Conservation (phyloP, 2,329 filamentous ascomycete species). For the Xylariaceae sp. region DNA sequence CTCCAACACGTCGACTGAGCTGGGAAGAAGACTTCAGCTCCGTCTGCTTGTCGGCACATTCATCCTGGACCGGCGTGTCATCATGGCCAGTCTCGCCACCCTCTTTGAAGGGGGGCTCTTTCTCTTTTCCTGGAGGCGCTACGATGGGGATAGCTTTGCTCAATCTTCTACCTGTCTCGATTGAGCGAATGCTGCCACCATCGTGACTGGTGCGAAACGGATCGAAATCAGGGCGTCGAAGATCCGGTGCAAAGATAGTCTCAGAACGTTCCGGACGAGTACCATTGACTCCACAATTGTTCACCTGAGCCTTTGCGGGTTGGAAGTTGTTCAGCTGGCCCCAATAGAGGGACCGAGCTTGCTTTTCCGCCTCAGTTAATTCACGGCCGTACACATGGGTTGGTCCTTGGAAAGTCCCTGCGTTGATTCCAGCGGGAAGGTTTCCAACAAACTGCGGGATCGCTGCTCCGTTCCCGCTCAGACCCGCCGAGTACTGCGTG, state of each 20-base stretch:
- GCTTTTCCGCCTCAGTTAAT: conserved; percentile 54
- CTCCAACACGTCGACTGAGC: conserved; percentile 21
- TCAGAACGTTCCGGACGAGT: conserved; percentile 7
- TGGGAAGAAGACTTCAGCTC: conserved; percentile 22
- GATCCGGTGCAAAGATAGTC: conserved; percentile 14
- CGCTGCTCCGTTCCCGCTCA: conserved; percentile 13
- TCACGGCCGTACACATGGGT: conserved; percentile 49
- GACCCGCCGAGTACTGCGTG: conserved; percentile 1
- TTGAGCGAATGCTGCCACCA: conserved; percentile 22
- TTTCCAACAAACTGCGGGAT: conserved; percentile 53
- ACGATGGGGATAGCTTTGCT: conserved; percentile 35
- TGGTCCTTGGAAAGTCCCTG: conserved; percentile 42
- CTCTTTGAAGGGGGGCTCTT: conserved; percentile 7
- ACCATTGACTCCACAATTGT: background rate
- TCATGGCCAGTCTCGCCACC: background rate
- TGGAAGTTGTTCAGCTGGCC: conserved; percentile 59
- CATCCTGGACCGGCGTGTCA: conserved; percentile 11
- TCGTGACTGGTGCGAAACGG: conserved; percentile 26
- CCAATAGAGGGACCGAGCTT: conserved; percentile 57
- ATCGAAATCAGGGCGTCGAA: conserved; percentile 22
- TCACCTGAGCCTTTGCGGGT: conserved; percentile 39
- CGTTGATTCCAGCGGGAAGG: conserved; percentile 41
- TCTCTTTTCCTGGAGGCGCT: conserved; percentile 25
- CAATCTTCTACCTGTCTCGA: conserved; percentile 22
- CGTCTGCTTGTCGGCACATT: conserved; percentile 8